Evolutionary conservation across 106 monocot species (phyloP), one percentile per base, ranked within the genome.

Genomic region (Acorus calamus): DNA sequence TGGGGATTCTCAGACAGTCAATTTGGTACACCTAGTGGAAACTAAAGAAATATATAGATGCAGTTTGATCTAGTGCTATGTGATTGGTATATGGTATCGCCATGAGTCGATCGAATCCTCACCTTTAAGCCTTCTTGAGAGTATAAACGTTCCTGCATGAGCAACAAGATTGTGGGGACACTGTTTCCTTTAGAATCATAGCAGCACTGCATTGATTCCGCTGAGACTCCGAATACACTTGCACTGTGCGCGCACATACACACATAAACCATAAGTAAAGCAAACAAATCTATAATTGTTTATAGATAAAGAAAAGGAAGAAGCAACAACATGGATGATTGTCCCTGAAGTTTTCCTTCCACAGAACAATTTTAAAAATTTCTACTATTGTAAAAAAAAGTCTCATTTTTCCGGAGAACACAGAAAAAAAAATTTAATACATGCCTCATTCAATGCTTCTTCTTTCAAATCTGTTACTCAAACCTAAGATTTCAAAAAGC

Each of bases 191-290:
- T 94, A 9, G 86, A 69, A 76, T 94, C 94, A 46, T 81, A 86
- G n/a, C 66, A 73, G 44, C 89, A 94, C 63, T 94, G 94, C 94
- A 94, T 94, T 6, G 94, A 94, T 57, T 94, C 86, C 6, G 94
- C 81, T 6, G 94, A 94, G 49, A 94, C 94, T 7, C 94, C 94
- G 58, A 94, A 94, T 5, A 94, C 86, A 66, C 94, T 94, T 2
- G 84, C 94, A 71, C 94, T 94, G 77, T 9, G 12, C n/a, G 62
- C 41, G n/a, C 13, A 47, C n/a, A 51, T 65, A 9, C 7, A 52
- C 13, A 14, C 54, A 50, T 13, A 64, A 64, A 6, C 14, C 14
- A 50, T 50, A 6, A 11, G 9, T 47, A 11, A 14, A 47, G 43
- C 4, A 47, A 11, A 9, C 13, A 44, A 14, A 12, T 11, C 46